phyloP scores from a whole-genome alignment of 495 filamentous ascomycete species.

The Chaetomidium leptoderma region DNA sequence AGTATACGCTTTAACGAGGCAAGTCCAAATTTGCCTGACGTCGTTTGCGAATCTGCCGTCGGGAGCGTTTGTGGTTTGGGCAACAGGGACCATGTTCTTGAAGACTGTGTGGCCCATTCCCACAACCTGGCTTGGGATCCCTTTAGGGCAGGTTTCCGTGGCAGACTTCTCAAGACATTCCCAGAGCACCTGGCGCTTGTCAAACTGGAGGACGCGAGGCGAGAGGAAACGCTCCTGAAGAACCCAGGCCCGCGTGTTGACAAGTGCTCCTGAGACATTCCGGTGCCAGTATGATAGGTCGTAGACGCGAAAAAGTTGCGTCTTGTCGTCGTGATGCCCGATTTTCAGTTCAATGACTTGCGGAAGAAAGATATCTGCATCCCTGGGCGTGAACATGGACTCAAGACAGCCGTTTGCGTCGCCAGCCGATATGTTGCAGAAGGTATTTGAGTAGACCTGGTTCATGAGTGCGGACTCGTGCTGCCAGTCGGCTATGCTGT shows the following conservation, averaged over 20 bases:
- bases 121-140: not conserved
- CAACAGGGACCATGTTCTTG: not conserved
- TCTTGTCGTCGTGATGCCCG: not conserved
- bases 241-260: not conserved
- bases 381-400: not conserved
- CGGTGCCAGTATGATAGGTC: not conserved
- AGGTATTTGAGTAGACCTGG: not conserved
- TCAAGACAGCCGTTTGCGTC: not conserved
- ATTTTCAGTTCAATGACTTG: not conserved
- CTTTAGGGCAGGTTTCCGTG: not conserved
- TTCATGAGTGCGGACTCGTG: not conserved
- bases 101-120: not conserved
- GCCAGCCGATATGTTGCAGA: constrained; percentile 1
- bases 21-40: not conserved
- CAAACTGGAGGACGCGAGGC: not conserved
- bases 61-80: not conserved
- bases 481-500: not conserved
- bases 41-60: not conserved
- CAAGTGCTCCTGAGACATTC: not conserved
- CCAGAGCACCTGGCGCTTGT: not conserved
- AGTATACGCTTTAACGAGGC: not conserved
- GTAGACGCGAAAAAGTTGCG: not conserved
- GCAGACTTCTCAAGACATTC: not conserved
- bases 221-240: constrained; percentile 2
- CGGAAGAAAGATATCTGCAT: not conserved